Percentiles rank a stretch among this genome's conserved stretches.
Conservation (phyloP, 257 asterid genomes). For the Solanum paucissectum region DNA sequence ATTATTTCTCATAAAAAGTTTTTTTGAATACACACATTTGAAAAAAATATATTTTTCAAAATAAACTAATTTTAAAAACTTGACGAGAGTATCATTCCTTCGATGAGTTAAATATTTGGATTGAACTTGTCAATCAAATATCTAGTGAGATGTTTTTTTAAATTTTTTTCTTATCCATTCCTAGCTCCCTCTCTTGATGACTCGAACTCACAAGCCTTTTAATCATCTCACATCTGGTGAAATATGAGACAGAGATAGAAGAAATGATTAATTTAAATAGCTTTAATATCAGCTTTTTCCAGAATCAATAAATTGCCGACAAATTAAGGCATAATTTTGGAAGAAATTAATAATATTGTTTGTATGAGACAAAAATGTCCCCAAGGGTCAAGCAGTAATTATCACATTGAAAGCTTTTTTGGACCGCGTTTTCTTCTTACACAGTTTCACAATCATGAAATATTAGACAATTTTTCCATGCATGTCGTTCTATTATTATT, state of each 20-base stretch:
- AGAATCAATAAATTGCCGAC: conserved; percentile 23
- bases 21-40: no score
- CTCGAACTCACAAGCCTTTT: no score
- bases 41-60: neutral
- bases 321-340: neutral
- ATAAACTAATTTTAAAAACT: no score
- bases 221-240: neutral
- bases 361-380: conserved; percentile 6
- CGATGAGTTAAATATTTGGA: neutral
- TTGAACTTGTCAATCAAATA: neutral
- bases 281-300: neutral
- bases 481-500: neutral
- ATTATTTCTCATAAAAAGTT: no score
- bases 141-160: neutral
- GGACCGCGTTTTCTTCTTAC: conserved; percentile 3
- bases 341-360: conserved; percentile 1
- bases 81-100: neutral
- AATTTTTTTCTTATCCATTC: no score
- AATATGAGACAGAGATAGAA: neutral
- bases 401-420: conserved; percentile 3
- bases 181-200: no score
- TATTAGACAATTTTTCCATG: neutral
- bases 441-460: neutral
- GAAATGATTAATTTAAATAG: neutral
- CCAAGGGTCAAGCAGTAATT: conserved; percentile 15